Conservation (phyloP, 768 basidiomycete genomes). For the Tephrocybe sp. region DNA sequence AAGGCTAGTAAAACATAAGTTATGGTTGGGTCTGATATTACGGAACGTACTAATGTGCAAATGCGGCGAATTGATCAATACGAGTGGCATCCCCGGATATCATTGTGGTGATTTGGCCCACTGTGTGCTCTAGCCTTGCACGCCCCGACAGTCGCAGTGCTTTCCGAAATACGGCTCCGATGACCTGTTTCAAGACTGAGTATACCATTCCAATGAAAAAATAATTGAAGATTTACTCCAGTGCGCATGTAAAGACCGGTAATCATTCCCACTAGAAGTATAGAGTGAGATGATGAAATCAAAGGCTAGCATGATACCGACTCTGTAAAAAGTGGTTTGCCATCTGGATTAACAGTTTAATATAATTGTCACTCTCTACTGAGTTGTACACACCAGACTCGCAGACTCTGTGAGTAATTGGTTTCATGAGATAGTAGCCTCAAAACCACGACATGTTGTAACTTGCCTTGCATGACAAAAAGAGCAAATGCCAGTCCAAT, state of each 20-base stretch:
- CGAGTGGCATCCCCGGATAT: slow-evolving; percentile 62
- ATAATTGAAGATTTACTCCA: slow-evolving; percentile 32
- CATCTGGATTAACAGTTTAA: slow-evolving; percentile 24
- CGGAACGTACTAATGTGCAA: slow-evolving; percentile 36
- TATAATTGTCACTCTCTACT: background rate
- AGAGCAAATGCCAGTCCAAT: slow-evolving; percentile 57
- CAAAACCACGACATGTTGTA: background rate
- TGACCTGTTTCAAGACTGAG: slow-evolving; percentile 25
- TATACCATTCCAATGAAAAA: background rate
- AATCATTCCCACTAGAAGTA: slow-evolving; percentile 38
- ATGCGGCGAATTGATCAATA: slow-evolving; percentile 47
- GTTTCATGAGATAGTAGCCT: background rate
- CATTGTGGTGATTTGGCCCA: slow-evolving; percentile 69
- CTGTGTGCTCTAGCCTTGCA: slow-evolving; percentile 54
- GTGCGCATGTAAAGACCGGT: slow-evolving; percentile 48
- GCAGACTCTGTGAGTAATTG: slow-evolving; percentile 33
- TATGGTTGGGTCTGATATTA: background rate
- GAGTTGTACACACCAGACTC: slow-evolving; percentile 32
- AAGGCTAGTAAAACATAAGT: slow-evolving; percentile 29
- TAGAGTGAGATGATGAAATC: background rate
- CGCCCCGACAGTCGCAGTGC: slow-evolving; percentile 63
- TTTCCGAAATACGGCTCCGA: slow-evolving; percentile 58
- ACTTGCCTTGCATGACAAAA: slow-evolving; percentile 58
- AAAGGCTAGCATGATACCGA: slow-evolving; percentile 14
- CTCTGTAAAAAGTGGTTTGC: slow-evolving; percentile 45